Evolutionary conservation across 2,329 filamentous ascomycete genomes (phyloP).

Genomic region (Ceratocystiopsis sp.): DNA sequence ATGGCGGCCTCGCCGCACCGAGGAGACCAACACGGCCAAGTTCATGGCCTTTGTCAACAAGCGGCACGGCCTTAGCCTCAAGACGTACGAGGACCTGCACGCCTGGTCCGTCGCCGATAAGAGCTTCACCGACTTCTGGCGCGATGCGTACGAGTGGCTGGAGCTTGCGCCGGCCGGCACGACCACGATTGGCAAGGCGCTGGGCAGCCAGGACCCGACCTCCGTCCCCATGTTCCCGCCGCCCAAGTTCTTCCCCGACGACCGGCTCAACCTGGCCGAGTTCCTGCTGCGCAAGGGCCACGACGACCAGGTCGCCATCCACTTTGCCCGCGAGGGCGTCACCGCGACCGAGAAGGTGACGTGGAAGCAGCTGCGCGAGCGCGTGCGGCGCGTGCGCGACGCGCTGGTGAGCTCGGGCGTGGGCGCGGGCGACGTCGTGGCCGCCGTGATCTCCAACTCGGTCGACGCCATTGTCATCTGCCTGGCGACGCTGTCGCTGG

Average conservation of each 20-base stretch:
- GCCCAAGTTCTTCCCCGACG: slow-evolving; percentile 4
- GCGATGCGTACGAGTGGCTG: slow-evolving; percentile 3
- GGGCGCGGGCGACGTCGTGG: slow-evolving; percentile 4
- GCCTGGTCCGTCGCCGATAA: slow-evolving; percentile 2
- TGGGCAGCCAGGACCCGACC: not conserved
- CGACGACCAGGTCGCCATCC: slow-evolving; percentile 22
- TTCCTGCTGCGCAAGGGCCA: slow-evolving; percentile 1
- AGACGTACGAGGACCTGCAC: slow-evolving; percentile 3
- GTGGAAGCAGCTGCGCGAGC: slow-evolving; percentile 1
- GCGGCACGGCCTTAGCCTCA: not conserved
- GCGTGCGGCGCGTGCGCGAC: not conserved
- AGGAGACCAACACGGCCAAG: slow-evolving; percentile 1
- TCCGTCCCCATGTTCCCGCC: not conserved
- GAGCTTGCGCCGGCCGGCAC: not conserved
- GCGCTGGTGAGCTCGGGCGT: slow-evolving; percentile 2
- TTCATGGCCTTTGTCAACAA: slow-evolving; percentile 3
- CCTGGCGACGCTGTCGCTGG: slow-evolving; percentile 4
- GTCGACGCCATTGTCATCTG: slow-evolving; percentile 5
- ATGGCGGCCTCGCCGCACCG: not conserved
- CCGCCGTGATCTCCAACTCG: slow-evolving; percentile 6
- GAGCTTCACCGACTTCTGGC: slow-evolving; percentile 2
- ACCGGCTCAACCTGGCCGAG: slow-evolving; percentile 3
- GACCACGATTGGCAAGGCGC: not conserved
- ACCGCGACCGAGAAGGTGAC: slow-evolving; percentile 16
- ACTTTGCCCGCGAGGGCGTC: slow-evolving; percentile 31